Percentiles rank a stretch among this genome's conserved stretches.
These are phyloP conservation scores for Tagetes erecta DNA, from an alignment of 129 eudicot species.

Conservation along the genomic window DNA sequence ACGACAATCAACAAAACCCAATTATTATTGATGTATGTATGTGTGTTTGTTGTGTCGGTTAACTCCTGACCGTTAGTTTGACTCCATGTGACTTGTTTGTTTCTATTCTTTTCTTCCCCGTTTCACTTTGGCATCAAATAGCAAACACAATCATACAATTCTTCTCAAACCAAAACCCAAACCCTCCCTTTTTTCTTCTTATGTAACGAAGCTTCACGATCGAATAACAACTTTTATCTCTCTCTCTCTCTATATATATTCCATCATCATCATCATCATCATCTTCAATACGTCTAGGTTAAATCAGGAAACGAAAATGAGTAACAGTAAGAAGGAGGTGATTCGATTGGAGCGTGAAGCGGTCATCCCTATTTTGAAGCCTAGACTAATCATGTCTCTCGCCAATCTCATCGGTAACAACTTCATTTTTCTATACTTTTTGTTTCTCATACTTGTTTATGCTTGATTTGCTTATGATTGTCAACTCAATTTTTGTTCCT, in stretches of 20 bases:
- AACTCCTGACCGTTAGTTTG: not conserved
- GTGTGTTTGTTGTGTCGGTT: not conserved
- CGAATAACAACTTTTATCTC: too few species aligned
- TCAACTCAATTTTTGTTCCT: not conserved
- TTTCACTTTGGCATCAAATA: not conserved
- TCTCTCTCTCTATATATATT: too few species aligned
- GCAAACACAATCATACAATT: too few species aligned
- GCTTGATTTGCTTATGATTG: not conserved
- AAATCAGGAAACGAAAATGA: too few species aligned
- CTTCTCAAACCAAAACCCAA: too few species aligned
- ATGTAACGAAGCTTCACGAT: too few species aligned
- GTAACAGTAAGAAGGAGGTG: slow-evolving; percentile 49
- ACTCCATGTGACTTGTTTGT: not conserved
- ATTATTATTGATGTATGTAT: too few species aligned
- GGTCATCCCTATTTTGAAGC: slow-evolving; percentile 82
- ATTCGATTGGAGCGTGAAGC: slow-evolving; percentile 89
- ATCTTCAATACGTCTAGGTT: too few species aligned
- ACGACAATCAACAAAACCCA: too few species aligned
- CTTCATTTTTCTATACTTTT: not conserved
- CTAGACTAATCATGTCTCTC: slow-evolving; percentile 67
- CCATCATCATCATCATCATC: too few species aligned
- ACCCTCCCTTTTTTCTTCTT: too few species aligned
- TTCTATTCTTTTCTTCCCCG: not conserved
- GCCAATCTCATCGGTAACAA: slow-evolving; percentile 80
- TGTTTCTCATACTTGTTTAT: not conserved